Conservation (phyloP, 2,329 filamentous ascomycete species). For the Colletotrichum eleusines region DNA sequence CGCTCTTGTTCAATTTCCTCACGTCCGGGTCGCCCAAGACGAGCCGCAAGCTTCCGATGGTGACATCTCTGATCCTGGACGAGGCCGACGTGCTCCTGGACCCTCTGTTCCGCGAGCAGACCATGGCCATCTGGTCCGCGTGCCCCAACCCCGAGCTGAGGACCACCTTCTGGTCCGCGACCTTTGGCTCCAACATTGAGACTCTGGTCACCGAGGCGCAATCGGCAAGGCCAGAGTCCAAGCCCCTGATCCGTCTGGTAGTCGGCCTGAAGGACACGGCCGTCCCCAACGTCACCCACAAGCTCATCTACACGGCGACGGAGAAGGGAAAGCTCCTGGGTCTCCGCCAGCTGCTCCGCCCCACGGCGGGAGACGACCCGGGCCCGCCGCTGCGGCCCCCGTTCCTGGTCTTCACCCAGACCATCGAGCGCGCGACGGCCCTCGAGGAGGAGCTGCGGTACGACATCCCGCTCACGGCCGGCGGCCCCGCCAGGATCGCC, state of each 20-base stretch:
- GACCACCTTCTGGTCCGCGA: slow-evolving; percentile 93
- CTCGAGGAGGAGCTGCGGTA: slow-evolving; percentile 92
- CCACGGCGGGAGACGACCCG: slow-evolving; percentile 68
- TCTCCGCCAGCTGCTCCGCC: slow-evolving; percentile 88
- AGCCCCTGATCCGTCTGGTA: slow-evolving; percentile 81
- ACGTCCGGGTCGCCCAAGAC: slow-evolving; percentile 56
- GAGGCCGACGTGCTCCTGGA: slow-evolving; percentile 97
- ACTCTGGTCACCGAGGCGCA: slow-evolving; percentile 79
- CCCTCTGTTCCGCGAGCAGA: slow-evolving; percentile 90
- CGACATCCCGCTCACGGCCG: slow-evolving; percentile 90
- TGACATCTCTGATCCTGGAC: slow-evolving; percentile 84
- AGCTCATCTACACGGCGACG: slow-evolving; percentile 89
- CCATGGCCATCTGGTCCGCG: slow-evolving; percentile 83
- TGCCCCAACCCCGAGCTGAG: slow-evolving; percentile 78
- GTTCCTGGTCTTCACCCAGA: slow-evolving; percentile 96
- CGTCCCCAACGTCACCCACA: slow-evolving; percentile 91
- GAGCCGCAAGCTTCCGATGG: slow-evolving; percentile 69
- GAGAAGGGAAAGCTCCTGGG: slow-evolving; percentile 95
- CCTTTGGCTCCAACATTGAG: slow-evolving; percentile 95
- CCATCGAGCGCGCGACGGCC: slow-evolving; percentile 89
- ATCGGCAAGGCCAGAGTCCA: slow-evolving; percentile 55
- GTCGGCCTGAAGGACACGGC: slow-evolving; percentile 98
- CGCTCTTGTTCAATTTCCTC: slow-evolving; percentile 79
- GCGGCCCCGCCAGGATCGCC: slow-evolving; percentile 85
- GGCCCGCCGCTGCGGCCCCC: slow-evolving; percentile 80